phyloP scores from a whole-genome alignment of 75 land plant species.

The Cupressus sempervirens region DNA sequence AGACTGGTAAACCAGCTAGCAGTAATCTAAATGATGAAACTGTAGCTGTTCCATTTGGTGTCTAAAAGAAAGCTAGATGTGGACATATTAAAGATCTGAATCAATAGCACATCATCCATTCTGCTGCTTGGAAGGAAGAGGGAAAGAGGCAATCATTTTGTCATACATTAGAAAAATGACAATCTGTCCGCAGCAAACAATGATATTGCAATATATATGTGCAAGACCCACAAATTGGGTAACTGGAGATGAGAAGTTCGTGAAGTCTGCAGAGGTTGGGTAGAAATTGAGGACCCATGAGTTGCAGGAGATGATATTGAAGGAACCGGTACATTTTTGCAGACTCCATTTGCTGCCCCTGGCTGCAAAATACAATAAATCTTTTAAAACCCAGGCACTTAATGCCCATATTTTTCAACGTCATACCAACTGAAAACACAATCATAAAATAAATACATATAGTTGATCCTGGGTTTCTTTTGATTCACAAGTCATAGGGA shows the following conservation, averaged over 20 bases:
- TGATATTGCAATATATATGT: background rate
- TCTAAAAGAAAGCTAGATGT: background rate
- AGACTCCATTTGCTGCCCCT: constrained; percentile 47
- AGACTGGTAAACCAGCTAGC: background rate
- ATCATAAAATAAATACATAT: background rate
- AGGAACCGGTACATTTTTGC: constrained; percentile 32
- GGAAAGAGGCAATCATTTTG: background rate
- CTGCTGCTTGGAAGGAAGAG: background rate
- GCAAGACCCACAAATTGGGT: background rate
- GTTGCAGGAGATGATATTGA: constrained; percentile 11
- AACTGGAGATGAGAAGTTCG: background rate
- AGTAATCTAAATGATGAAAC: background rate
- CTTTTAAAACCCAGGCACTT: background rate
- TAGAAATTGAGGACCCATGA: constrained; percentile 3
- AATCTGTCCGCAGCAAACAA: background rate
- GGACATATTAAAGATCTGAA: background rate
- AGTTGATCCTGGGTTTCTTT: background rate
- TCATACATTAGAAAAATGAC: background rate
- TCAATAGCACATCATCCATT: constrained; percentile 1
- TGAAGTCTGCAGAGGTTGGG: constrained; percentile 9
- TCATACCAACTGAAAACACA: background rate
- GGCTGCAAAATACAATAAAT: constrained; percentile 28
- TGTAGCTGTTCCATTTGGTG: background rate
- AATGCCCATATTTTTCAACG: background rate
- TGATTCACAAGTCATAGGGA: background rate